phyloP scores from a whole-genome alignment of 2,329 filamentous ascomycete species.

The Karstenula rhodostoma region DNA sequence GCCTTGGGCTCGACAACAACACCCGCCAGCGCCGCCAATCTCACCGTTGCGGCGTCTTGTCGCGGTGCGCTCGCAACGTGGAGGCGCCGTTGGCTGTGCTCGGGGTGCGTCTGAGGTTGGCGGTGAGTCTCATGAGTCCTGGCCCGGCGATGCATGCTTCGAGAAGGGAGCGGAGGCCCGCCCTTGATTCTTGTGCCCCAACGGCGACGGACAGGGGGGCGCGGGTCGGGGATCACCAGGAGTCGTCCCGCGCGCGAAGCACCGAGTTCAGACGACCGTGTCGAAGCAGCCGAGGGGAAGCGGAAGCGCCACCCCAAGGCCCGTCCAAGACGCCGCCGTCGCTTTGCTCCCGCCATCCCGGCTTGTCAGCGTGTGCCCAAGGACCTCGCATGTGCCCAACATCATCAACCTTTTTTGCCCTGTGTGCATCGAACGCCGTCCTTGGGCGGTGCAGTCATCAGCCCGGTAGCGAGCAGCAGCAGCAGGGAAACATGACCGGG shows the following conservation, averaged over 20 bases:
- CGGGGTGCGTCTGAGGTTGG: not conserved
- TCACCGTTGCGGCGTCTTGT: constrained; percentile 5
- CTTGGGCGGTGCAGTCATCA: not conserved
- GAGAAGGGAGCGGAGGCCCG: not conserved
- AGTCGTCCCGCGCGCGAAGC: constrained; percentile 4
- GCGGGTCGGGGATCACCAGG: constrained; percentile 4
- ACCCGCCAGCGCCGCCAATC: constrained; percentile 6
- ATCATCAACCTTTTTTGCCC: not conserved
- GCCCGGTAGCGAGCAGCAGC: constrained; percentile 9
- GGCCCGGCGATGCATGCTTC: constrained; percentile 5
- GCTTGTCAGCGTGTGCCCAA: constrained; percentile 6
- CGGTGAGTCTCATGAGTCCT: constrained; percentile 4
- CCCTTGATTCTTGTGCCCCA: constrained; percentile 1
- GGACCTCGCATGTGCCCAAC: not conserved
- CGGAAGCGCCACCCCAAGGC: not conserved
- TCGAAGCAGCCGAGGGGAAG: constrained; percentile 4
- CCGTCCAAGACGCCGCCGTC: constrained; percentile 7
- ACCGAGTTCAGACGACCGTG: not conserved
- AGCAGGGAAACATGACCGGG: not conserved
- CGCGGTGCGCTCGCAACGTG: constrained; percentile 2
- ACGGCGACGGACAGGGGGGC: constrained; percentile 4
- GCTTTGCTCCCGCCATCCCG: constrained; percentile 9
- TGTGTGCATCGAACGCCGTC: not conserved
- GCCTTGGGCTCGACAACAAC: constrained; percentile 9
- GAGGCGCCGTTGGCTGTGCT: constrained; percentile 11